Evolutionary conservation across 306 rosid species (phyloP).

Genomic region (Cucumis melo): DNA sequence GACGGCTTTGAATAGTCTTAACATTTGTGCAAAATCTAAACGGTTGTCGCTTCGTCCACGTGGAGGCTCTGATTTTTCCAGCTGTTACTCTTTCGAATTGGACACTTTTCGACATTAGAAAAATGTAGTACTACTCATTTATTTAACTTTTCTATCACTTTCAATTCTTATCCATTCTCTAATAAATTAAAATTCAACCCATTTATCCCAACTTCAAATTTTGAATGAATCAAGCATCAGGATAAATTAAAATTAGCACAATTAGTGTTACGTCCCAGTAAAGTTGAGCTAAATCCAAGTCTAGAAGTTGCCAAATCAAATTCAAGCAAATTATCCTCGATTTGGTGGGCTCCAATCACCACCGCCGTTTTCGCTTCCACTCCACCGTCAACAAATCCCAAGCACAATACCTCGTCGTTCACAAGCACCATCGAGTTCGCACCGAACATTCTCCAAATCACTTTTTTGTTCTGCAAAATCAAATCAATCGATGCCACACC

Average conservation of each 20-base stretch:
- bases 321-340: conserved; percentile 41
- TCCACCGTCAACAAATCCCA: conserved; percentile 57
- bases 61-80: background rate
- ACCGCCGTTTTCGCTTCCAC: conserved; percentile 25
- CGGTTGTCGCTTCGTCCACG: background rate
- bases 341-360: conserved; percentile 39
- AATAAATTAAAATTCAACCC: too few relatives aligned
- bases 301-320: conserved; percentile 33
- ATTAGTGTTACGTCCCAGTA: conserved; percentile 18
- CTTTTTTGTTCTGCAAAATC: conserved; percentile 32
- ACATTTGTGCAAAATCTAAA: too few relatives aligned
- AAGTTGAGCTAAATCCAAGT: conserved; percentile 35
- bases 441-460: conserved; percentile 32
- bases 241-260: conserved; percentile 53
- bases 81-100: background rate
- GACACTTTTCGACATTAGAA: too few relatives aligned
- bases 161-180: too few relatives aligned
- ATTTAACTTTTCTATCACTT: too few relatives aligned
- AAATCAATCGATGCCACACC: conserved; percentile 28
- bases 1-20: too few relatives aligned
- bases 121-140: too few relatives aligned
- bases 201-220: too few relatives aligned
- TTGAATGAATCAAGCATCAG: conserved; percentile 11
- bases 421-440: conserved; percentile 49
- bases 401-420: conserved; percentile 23